A percentile compares a stretch with the other conserved stretches of the same genome.
These are phyloP conservation scores for Brassica cretica DNA, from an alignment of 345 rosid genomes.

Conservation along the genomic window DNA sequence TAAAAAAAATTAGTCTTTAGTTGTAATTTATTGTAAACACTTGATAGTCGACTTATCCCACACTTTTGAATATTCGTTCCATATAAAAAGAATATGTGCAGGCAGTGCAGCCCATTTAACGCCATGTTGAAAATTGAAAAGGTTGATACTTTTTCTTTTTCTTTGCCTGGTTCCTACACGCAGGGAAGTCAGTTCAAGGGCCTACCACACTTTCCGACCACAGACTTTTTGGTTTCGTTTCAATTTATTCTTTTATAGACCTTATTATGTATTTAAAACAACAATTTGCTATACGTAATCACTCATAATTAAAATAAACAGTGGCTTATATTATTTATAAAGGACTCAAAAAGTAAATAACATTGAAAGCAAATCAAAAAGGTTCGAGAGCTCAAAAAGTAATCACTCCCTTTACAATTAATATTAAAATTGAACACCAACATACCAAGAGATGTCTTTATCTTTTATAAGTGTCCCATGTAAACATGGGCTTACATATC, in stretches of 20 bases:
- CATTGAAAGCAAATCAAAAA: conserved; percentile 11
- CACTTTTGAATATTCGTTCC: conserved; percentile 15
- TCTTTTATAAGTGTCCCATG: conserved; percentile 5
- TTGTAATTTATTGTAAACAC: conserved; percentile 15
- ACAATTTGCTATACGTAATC: not conserved
- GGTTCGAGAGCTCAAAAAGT: not conserved
- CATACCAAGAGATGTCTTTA: conserved; percentile 21
- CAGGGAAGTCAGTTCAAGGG: conserved; percentile 44
- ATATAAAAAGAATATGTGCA: not conserved
- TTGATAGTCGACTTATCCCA: conserved; percentile 24
- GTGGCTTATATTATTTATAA: not conserved
- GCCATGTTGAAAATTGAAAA: conserved; percentile 35
- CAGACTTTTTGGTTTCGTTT: not conserved
- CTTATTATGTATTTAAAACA: not conserved
- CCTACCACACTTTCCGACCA: conserved; percentile 32
- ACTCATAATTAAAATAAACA: not conserved
- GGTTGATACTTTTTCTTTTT: not conserved
- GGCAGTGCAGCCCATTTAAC: conserved; percentile 6
- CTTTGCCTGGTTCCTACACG: conserved; percentile 50
- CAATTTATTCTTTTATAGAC: not conserved
- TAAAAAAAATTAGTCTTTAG: not conserved
- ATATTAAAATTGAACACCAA: not conserved
- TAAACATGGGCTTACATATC: not conserved
- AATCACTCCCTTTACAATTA: not conserved
- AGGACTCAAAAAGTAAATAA: conserved; percentile 1